Base-by-base conservation (phyloP, 139 green algal species). In the Chlorella sp. region DNA sequence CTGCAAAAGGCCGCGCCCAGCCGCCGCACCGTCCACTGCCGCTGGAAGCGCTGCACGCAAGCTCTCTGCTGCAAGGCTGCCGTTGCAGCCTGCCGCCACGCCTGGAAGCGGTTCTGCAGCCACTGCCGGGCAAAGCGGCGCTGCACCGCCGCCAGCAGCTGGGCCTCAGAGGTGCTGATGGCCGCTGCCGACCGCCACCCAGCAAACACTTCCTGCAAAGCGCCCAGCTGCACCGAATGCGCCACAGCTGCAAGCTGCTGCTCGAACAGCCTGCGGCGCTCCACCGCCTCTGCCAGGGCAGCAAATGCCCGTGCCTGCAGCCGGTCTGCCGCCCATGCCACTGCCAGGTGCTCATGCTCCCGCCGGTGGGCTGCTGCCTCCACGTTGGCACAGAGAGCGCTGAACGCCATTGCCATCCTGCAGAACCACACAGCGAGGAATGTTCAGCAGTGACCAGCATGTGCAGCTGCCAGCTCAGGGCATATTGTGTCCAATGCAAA, bases 261-360 rank as follows among this genome's bases (percentile, higher is more conserved):
- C 78, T 87, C 73, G 28, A 92, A 76, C 40, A 40, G 12, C 22
- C 34, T 64, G 36, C 81, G 85, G 28, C 69, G 64, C 15, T 15
- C 30, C 19, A 92, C 89, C 0, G 89, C 89, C n/a, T 81, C 42
- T 2, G 24, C 83, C 66, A 91, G n/a, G 12, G 71, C 89, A 1
- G 37, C 85, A 19, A 92, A 73, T 5, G 85, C 83, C 22, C 83
- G 79, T 15, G 84, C 83, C 71, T 91, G 88, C 88, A 91, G 88
- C 60, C 30, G 37, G 34, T 53, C 61, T 3, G 36, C 60, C 39
- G 88, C 80, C 66, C 68, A 89, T 21, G 14, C 30, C 21, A 66
- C 71, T 24, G 89, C 89, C 24, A 57, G 32, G 14, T 61, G 37
- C 7, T 53, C 53, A 37, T 77, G 86, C 76, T 77, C 57, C 0